Conservation (phyloP, 2,329 filamentous ascomycete species). For the Aspergillus sp. region DNA sequence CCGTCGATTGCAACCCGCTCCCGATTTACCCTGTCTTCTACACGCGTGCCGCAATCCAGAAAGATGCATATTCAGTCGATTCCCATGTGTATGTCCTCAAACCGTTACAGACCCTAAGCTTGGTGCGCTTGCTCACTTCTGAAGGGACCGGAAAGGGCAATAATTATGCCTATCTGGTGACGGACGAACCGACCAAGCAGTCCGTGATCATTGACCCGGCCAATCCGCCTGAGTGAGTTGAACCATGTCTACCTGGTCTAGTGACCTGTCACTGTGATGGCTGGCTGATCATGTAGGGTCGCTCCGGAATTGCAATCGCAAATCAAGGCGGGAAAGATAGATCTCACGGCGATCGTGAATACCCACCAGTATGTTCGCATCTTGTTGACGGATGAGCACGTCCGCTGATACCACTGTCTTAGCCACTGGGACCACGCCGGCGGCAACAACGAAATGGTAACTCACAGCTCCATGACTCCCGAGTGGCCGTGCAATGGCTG, state of each 20-base stretch:
- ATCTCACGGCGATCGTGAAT: constrained; percentile 86
- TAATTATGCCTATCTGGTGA: constrained; percentile 54
- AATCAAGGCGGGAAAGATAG: constrained; percentile 68
- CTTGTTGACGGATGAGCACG: neutral
- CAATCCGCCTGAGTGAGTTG: constrained; percentile 48
- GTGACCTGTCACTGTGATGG: neutral
- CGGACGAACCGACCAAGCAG: constrained; percentile 48
- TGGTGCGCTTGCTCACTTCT: neutral
- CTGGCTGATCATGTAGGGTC: constrained; percentile 46
- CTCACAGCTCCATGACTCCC: neutral
- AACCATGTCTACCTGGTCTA: too few relatives aligned
- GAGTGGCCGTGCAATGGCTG: neutral
- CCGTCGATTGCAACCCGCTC: constrained; percentile 14
- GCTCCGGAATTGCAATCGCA: constrained; percentile 68
- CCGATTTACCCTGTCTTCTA: constrained; percentile 4
- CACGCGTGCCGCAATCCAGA: constrained; percentile 16
- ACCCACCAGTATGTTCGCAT: constrained; percentile 77
- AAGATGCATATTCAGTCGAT: constrained; percentile 53
- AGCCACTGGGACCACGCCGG: constrained; percentile 95
- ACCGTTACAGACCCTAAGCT: neutral
- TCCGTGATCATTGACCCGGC: constrained; percentile 53
- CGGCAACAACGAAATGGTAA: constrained; percentile 79
- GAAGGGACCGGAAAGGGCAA: constrained; percentile 42
- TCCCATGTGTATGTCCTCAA: constrained; percentile 54
- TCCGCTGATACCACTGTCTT: constrained; percentile 10